Conservation (phyloP, 176 grass and related monocot genomes). For the Cenchrus fungigraminus region DNA sequence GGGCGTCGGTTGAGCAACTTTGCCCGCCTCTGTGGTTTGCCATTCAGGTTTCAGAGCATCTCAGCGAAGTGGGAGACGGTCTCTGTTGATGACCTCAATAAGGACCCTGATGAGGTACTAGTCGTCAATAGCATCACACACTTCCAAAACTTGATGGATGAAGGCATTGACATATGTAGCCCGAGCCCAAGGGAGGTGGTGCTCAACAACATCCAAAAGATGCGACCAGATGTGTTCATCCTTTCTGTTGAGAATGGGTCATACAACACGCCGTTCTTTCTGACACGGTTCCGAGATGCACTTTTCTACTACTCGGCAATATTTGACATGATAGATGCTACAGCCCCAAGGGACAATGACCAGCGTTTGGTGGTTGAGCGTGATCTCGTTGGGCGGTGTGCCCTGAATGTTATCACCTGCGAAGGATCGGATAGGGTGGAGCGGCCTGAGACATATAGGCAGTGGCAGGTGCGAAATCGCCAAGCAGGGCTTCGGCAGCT, state of each 20-base stretch:
- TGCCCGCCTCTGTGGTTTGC: conserved; percentile 31
- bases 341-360: background rate
- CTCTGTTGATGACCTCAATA: conserved; percentile 16
- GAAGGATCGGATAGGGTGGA: no score
- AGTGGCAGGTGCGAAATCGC: no score
- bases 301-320: conserved; percentile 38
- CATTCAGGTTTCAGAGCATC: conserved; percentile 47
- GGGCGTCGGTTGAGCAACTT: conserved; percentile 36
- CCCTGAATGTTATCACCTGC: conserved; percentile 25
- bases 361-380: conserved; percentile 41
- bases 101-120: conserved; percentile 40
- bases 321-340: conserved; percentile 44
- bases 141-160: conserved; percentile 47
- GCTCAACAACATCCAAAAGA: conserved; percentile 36
- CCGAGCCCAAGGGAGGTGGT: conserved; percentile 45
- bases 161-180: conserved; percentile 2
- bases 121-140: conserved; percentile 38
- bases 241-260: conserved; percentile 40
- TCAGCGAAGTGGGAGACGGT: conserved; percentile 45
- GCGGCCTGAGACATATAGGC: no score
- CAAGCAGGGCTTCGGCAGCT: no score
- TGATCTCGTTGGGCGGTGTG: background rate
- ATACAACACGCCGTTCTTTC: conserved; percentile 31
- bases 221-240: conserved; percentile 44
- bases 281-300: conserved; percentile 45